Conservation (phyloP, 2,329 filamentous ascomycete species). For the Nothophoma quercina region DNA sequence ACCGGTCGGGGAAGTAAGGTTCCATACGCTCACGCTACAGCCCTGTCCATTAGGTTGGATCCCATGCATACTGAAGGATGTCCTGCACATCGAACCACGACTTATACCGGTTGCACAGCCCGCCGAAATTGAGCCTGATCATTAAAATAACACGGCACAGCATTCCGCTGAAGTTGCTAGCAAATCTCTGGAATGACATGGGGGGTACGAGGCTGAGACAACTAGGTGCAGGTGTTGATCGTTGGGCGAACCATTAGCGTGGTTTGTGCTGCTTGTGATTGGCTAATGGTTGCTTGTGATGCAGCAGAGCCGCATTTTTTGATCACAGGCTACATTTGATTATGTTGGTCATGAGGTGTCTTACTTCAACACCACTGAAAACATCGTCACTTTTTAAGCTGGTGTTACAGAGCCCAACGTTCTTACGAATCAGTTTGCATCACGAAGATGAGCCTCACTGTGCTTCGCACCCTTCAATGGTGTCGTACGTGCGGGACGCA, state of each 20-base stretch:
- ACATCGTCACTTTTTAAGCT: conserved; percentile 11
- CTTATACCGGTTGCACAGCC: background rate
- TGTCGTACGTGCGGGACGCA: no score
- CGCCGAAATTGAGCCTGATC: background rate
- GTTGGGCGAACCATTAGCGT: background rate
- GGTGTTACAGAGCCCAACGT: background rate
- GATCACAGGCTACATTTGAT: background rate
- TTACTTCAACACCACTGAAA: background rate
- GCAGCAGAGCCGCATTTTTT: background rate
- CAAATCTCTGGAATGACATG: background rate
- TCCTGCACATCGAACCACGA: background rate
- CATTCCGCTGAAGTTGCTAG: no score
- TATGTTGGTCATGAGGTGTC: conserved; percentile 2
- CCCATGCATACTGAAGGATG: background rate
- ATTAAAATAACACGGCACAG: background rate
- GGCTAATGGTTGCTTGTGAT: background rate
- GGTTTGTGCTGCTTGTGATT: background rate
- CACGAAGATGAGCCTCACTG: background rate
- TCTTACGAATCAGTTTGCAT: background rate
- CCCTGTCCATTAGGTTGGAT: background rate
- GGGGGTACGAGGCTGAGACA: conserved; percentile 2
- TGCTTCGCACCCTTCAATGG: no score
- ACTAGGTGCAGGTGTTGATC: background rate
- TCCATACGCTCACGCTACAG: background rate
- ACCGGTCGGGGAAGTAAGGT: background rate